These are phyloP conservation scores for Lodderomyces elongisporus DNA, from an alignment of 1,139 yeast species.

Conservation along the genomic window DNA sequence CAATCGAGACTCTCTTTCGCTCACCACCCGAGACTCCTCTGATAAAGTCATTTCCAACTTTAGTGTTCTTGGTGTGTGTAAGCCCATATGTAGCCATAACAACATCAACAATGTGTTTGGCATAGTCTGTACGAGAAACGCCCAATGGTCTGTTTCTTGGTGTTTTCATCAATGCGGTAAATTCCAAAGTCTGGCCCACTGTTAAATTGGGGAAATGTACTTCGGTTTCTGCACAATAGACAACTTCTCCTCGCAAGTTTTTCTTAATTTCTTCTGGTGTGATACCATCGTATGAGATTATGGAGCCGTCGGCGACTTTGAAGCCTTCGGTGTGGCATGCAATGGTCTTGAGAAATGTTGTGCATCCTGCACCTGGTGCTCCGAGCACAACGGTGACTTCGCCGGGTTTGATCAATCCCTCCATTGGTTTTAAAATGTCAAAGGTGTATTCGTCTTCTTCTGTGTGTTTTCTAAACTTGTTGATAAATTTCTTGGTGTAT, in stretches of 20 bases:
- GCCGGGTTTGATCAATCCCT: conserved; percentile 48
- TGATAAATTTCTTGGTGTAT: conserved; percentile 9
- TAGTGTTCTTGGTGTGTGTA: conserved; percentile 18
- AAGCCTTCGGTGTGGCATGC: conserved; percentile 73
- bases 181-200: conserved; percentile 47
- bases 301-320: conserved; percentile 48
- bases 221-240: conserved; percentile 51
- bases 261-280: conserved; percentile 22
- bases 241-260: conserved; percentile 48
- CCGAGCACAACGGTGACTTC: conserved; percentile 61
- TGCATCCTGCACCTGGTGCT: conserved; percentile 62
- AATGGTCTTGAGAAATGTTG: conserved; percentile 69
- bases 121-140: conserved; percentile 34
- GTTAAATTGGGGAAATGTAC: conserved; percentile 51
- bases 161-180: conserved; percentile 39
- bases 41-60: conserved; percentile 26
- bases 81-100: conserved; percentile 19
- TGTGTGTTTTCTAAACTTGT: conserved; percentile 23
- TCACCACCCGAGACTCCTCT: conserved; percentile 44
- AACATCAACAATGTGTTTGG: conserved; percentile 24
- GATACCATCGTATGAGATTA: conserved; percentile 30
- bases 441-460: conserved; percentile 13
- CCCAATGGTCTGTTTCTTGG: conserved; percentile 35
- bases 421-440: conserved; percentile 34
- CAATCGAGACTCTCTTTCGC: conserved; percentile 41